These are phyloP conservation scores for Aspergillus olivimuriae DNA, from an alignment of 495 filamentous ascomycete genomes.

Conservation along the genomic window DNA sequence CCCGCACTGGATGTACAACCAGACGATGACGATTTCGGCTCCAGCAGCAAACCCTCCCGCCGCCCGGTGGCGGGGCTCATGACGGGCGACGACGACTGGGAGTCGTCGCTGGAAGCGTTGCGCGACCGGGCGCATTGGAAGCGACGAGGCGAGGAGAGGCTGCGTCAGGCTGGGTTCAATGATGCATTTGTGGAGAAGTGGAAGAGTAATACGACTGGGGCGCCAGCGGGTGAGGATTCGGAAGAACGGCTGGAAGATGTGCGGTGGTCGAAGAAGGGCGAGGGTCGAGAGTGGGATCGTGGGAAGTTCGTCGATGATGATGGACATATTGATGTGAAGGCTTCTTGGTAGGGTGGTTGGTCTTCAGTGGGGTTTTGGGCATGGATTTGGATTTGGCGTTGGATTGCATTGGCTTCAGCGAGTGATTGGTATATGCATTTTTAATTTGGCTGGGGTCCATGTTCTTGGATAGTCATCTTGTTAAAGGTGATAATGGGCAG, in stretches of 20 bases:
- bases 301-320: constrained; percentile 69
- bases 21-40: constrained; percentile 35
- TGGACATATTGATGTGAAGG: constrained; percentile 49
- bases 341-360: constrained; percentile 42
- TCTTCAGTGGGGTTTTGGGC: too few relatives aligned
- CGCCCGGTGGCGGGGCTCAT: constrained; percentile 38
- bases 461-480: background rate
- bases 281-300: constrained; percentile 85
- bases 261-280: constrained; percentile 71
- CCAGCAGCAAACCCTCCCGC: constrained; percentile 23
- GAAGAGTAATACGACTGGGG: constrained; percentile 54
- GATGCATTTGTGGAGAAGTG: constrained; percentile 71
- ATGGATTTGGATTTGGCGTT: constrained; percentile 8
- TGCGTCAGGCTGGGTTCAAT: constrained; percentile 72
- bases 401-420: too few relatives aligned
- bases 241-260: constrained; percentile 60
- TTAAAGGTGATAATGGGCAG: background rate
- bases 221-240: constrained; percentile 33
- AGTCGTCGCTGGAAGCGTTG: constrained; percentile 70
- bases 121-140: constrained; percentile 82
- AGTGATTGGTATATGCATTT: too few relatives aligned
- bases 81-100: constrained; percentile 65
- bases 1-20: constrained; percentile 63
- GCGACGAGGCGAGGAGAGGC: constrained; percentile 65
- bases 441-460: background rate